phyloP scores from a whole-genome alignment of 1,139 yeast species.

The Pichia sp. region DNA sequence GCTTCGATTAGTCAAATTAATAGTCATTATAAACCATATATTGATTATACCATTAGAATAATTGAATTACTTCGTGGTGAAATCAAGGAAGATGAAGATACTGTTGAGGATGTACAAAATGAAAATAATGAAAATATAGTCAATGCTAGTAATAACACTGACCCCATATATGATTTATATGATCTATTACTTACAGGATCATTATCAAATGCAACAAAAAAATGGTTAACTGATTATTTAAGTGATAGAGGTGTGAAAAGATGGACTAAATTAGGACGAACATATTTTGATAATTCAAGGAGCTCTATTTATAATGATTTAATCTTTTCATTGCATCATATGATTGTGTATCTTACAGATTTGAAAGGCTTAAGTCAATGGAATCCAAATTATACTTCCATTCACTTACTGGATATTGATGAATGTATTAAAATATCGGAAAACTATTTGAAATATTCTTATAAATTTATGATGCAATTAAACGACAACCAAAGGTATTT shows the following conservation, averaged over 20 bases:
- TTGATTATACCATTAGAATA: slow-evolving; percentile 37
- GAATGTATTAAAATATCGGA: slow-evolving; percentile 32
- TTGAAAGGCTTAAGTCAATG: slow-evolving; percentile 40
- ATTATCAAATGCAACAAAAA: slow-evolving; percentile 41
- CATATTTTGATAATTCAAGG: slow-evolving; percentile 44
- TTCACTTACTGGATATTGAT: slow-evolving; percentile 28
- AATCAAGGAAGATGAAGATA: slow-evolving; percentile 19
- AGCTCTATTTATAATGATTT: slow-evolving; percentile 44
- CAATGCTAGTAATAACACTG: slow-evolving; percentile 14
- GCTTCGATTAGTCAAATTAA: slow-evolving; percentile 36
- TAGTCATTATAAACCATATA: slow-evolving; percentile 39
- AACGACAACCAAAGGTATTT: slow-evolving; percentile 50
- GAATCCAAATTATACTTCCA: slow-evolving; percentile 30
- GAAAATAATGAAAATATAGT: slow-evolving; percentile 2
- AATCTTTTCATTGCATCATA: slow-evolving; percentile 53
- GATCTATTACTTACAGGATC: slow-evolving; percentile 55
- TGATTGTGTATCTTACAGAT: slow-evolving; percentile 45
- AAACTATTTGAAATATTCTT: slow-evolving; percentile 34
- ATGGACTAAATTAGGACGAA: slow-evolving; percentile 48
- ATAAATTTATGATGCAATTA: slow-evolving; percentile 41
- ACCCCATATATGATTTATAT: slow-evolving; percentile 36
- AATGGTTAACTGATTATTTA: slow-evolving; percentile 46
- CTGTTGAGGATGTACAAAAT: background rate
- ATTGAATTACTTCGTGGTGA: slow-evolving; percentile 30
- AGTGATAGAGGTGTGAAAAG: slow-evolving; percentile 66